Base-by-base conservation (phyloP, 768 basidiomycete species). In the Mycena chlorophos region DNA sequence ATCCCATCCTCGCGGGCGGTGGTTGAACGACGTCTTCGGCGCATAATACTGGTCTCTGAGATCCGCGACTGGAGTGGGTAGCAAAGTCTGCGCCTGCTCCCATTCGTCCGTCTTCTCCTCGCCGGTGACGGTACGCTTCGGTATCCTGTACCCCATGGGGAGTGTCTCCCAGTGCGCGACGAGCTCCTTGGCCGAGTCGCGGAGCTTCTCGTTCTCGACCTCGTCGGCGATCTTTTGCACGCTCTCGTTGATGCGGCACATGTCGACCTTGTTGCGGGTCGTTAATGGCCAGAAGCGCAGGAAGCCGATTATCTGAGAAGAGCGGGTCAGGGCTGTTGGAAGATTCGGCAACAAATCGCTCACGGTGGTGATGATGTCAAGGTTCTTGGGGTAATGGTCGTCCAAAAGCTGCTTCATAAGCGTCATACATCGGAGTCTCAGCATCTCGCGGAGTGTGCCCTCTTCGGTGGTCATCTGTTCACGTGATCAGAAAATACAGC, bases 401-500 rank as follows among this genome's bases (percentile, higher is more conserved):
- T 89, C 83, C 27, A 98, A 73, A 34, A 98, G 79, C 65, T 89
- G 91, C 42, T 84, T 87, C 92, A 98, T 95, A 16, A 94, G 75
- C 71, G 88, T 90, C 68, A 95, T 91, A 2, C 95, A 95, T 66
- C 97, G 92, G 65, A 98, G 75, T 4, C 94, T 88, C 84, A 97
- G 88, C 46, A 98, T 78, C 68, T 93, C 86, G 27, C 91, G 79
- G 23, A 94, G 75, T 13, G 92, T 85, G 0, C 83, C 77, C 40
- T 83, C 79, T 57, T 96, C 92, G 34, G 88, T 85, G 2, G 96
- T 96, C 55, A 96, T 86, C 94, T 96, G 60, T 52, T 34, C 8
- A 28, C n/a, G n/a, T n/a, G n/a, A n/a, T 29, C 28, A 28, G 40
- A 2, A 40, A 25, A 23, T 26, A 45, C n/a, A 61, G 10, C 54